These are phyloP conservation scores for Cytospora piceicola DNA, from an alignment of 2,329 filamentous ascomycete species.

Conservation along the genomic window DNA sequence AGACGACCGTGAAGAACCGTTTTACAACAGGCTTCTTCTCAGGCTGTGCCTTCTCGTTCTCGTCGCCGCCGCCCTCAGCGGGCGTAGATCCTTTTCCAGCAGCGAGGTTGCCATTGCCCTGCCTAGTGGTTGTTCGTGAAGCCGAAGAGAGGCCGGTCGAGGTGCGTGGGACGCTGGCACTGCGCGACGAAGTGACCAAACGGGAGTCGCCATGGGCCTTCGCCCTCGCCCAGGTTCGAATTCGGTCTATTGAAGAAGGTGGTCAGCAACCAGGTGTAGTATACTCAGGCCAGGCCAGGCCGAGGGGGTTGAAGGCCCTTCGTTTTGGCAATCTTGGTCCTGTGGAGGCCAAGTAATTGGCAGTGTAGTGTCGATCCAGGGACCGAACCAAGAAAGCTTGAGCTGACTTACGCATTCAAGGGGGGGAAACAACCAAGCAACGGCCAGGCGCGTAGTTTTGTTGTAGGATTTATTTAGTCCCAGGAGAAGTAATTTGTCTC, in stretches of 20 bases:
- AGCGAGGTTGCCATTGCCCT: constrained; percentile 5
- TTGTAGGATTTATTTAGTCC: background rate
- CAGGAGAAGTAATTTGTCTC: background rate
- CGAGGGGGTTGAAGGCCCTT: background rate
- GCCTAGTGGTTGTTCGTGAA: constrained; percentile 2
- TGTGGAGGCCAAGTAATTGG: constrained; percentile 17
- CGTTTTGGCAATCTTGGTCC: background rate
- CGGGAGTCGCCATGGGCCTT: constrained; percentile 37
- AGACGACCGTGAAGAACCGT: constrained; percentile 49
- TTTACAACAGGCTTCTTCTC: constrained; percentile 32
- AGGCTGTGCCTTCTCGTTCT: constrained; percentile 24
- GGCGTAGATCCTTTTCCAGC: constrained; percentile 6
- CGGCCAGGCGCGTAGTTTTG: constrained; percentile 8
- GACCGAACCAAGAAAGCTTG: constrained; percentile 17
- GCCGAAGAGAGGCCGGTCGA: constrained; percentile 18
- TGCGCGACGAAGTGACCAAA: constrained; percentile 28
- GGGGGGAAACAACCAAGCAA: constrained; percentile 21
- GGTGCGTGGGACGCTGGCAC: constrained; percentile 15
- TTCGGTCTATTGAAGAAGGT: constrained; percentile 33
- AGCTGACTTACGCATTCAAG: constrained; percentile 28
- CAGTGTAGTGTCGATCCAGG: constrained; percentile 10
- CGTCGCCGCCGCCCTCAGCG: constrained; percentile 9
- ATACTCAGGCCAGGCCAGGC: background rate
- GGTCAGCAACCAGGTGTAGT: constrained; percentile 7
- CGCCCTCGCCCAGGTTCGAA: constrained; percentile 38